A percentile compares a stretch with the other conserved stretches of the same genome.
Evolutionary conservation across 2,329 filamentous ascomycete genomes (phyloP).

Genomic region (Akanthomyces dipterigenus): DNA sequence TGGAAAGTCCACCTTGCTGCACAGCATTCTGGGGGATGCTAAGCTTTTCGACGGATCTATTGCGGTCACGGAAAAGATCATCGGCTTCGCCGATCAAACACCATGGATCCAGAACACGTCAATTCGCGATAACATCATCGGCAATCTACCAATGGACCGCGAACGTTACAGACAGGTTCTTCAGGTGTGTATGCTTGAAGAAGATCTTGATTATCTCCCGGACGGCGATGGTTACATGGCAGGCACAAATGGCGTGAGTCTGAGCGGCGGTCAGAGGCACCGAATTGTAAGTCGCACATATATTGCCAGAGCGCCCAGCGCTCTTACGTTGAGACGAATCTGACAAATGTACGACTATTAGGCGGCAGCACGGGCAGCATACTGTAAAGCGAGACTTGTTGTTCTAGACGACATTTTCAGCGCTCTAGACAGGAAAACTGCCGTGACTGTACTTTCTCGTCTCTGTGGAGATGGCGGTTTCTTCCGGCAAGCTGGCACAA

Average conservation of each 20-base stretch:
- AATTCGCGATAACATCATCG: too few relatives aligned
- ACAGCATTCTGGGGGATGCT: neutral
- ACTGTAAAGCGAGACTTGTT: neutral
- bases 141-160: too few relatives aligned
- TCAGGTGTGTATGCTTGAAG: too few relatives aligned
- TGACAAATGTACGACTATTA: too few relatives aligned
- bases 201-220: neutral
- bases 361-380: neutral
- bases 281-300: neutral
- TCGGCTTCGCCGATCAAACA: neutral
- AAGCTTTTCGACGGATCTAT: neutral
- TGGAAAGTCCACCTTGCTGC: neutral
- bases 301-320: too few relatives aligned
- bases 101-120: too few relatives aligned
- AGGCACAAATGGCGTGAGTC: neutral
- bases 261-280: conserved; percentile 4
- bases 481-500: neutral
- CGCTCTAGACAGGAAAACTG: neutral
- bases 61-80: neutral
- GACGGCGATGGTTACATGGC: neutral
- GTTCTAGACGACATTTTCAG: conserved; percentile 5
- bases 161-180: too few relatives aligned
- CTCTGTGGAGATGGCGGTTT: neutral
- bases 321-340: too few relatives aligned
- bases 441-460: neutral